Evolutionary conservation across 345 rosid species (phyloP).

Genomic region (Camelina neglecta): DNA sequence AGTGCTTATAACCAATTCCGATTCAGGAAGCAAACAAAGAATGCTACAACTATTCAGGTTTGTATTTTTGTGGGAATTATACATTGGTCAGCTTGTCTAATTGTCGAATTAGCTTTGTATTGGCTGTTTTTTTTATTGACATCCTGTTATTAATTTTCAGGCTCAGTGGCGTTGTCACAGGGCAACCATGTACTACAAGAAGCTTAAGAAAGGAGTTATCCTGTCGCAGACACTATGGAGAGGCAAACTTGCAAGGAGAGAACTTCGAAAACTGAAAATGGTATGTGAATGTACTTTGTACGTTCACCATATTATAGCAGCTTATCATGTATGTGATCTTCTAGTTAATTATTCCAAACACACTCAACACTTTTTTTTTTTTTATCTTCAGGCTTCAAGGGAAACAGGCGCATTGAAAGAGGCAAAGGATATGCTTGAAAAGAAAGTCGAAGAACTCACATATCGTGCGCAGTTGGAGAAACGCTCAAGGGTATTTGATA

Average conservation of each 20-base stretch:
- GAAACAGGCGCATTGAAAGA: constrained; percentile 77
- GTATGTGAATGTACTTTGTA: constrained; percentile 37
- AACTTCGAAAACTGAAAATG: constrained; percentile 80
- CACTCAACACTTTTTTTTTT: neutral
- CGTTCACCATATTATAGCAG: too few relatives aligned
- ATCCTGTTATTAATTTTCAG: constrained; percentile 40
- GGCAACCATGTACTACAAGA: constrained; percentile 55
- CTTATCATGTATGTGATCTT: neutral
- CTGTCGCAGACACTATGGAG: constrained; percentile 79
- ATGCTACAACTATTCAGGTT: constrained; percentile 70
- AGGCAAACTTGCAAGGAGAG: constrained; percentile 66
- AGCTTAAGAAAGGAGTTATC: constrained; percentile 63
- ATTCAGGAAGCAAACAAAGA: constrained; percentile 64
- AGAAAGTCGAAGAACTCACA: constrained; percentile 69
- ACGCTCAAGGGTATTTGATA: constrained; percentile 59
- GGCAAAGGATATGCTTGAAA: constrained; percentile 74
- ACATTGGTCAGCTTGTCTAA: neutral
- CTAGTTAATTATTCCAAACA: neutral
- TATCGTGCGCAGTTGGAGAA: constrained; percentile 73
- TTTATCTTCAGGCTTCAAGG: constrained; percentile 59
- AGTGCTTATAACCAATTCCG: constrained; percentile 68
- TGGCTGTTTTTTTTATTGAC: neutral
- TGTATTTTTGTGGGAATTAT: constrained; percentile 7
- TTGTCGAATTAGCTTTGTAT: neutral
- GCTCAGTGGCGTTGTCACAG: constrained; percentile 72